Conservation (phyloP, 345 rosid genomes). For the Populus simonii region DNA sequence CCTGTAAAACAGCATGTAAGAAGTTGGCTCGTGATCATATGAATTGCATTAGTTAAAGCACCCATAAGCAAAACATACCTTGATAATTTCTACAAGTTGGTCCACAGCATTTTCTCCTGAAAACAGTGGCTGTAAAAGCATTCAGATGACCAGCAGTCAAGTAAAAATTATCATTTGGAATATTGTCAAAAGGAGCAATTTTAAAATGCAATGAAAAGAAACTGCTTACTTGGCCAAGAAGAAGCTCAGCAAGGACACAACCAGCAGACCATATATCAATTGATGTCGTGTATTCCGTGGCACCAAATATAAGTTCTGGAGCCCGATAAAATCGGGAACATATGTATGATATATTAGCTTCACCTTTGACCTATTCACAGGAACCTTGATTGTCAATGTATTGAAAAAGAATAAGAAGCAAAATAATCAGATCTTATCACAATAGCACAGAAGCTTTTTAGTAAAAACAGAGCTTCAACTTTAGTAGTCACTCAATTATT, state of each 20-base stretch:
- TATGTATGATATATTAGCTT: constrained; percentile 32
- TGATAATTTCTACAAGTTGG: constrained; percentile 37
- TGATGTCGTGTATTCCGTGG: constrained; percentile 32
- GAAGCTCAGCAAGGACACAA: constrained; percentile 39
- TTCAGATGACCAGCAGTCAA: not conserved
- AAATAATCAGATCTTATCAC: not conserved
- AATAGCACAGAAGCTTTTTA: not conserved
- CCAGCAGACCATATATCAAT: constrained; percentile 41
- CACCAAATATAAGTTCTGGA: constrained; percentile 39
- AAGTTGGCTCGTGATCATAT: not conserved
- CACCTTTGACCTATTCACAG: constrained; percentile 31
- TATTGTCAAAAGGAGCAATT: not conserved
- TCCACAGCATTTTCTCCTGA: constrained; percentile 39
- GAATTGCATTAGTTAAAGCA: not conserved
- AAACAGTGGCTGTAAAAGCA: constrained; percentile 26
- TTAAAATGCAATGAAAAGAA: not conserved
- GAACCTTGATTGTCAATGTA: not conserved
- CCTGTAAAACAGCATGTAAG: constrained; percentile 7
- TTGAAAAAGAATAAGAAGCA: not conserved
- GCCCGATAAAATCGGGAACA: constrained; percentile 38
- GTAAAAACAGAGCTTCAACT: not conserved
- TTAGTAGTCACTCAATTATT: not conserved
- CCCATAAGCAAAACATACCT: constrained; percentile 14
- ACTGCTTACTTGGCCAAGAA: constrained; percentile 29
- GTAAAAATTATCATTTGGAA: not conserved